Base-by-base conservation (phyloP, 768 basidiomycete species). In the Calocybe indica region DNA sequence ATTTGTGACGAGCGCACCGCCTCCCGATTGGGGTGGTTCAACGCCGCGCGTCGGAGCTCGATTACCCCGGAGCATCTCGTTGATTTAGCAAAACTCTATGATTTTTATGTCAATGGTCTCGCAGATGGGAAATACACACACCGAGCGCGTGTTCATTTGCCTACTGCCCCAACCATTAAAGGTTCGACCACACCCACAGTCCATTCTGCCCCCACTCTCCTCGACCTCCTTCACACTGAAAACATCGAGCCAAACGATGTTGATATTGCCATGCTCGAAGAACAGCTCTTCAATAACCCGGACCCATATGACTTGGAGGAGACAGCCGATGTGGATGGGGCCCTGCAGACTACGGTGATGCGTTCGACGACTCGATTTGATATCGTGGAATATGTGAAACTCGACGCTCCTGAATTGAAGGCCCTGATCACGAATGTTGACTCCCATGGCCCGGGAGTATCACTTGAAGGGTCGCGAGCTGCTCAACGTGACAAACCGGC, bases 1-100 rank as follows among this genome's bases (percentile, higher is more conserved):
- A 55, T 62, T 15, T 63, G 61, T 45, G 61, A 63, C 40, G 59
- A 64, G 37, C 51, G 58, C 5, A 59, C 58, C 1, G 62, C 61
- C 5, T 64, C 61, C 0, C 40, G 52, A 12, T 39, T 64, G 3
- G 61, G 59, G 2, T 61, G 58, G 59, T 54, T 60, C 46, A 62
- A 63, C 48, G 47, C 62, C 4, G 55, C 54, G 0, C 57, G 55
- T 5, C 47, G 55, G 7, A 60, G 59, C 15, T 58, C 57, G 5
- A 61, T 63, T 9, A 50, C 52, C 7, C 60, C 60, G 0, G 57
- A 63, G 37, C 55, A 57, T 38, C 51, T 63, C 11, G 42, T 63
- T 11, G 52, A 53, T 8, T 52, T 32, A n/a, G n/a, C n/a, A n/a
- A n/a, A n/a, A n/a, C n/a, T n/a, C n/a, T n/a, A n/a, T n/a, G n/a